Base-by-base conservation (phyloP, 441 rosid species). In the Macaranga tanarius region DNA sequence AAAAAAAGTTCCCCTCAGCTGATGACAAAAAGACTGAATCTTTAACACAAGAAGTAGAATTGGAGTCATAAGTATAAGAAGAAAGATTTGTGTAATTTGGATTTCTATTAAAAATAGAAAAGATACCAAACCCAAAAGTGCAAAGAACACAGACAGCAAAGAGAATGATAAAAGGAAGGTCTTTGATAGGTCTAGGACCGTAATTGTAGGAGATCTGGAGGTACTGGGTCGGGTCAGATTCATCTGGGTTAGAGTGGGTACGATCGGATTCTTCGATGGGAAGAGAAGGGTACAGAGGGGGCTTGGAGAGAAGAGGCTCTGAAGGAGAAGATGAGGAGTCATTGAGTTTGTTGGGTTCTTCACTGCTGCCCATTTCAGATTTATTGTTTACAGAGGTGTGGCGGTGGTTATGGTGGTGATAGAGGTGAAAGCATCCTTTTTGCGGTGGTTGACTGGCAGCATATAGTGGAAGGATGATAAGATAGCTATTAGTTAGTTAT, bases 141-240 rank as follows among this genome's bases (percentile, higher is more conserved):
- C 76, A 75, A 71, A 88, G 45, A 63, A 84, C 85, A 50, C 81
- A 72, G 72, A 90, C 79, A 67, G 75, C 58, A 77, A 87, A 91
- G 80, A 91, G 82, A 80, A 90, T 34, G 34, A 91, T 84, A 73
- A 89, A 88, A 45, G 93, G 79, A 52, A 90, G 65, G 84, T 93
- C 96, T 70, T 86, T 89, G 91, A 90, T 87, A 67, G 88, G 79
- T 70, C 97, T 81, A 4, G 90, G 92, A 2, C 90, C 93, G 55
- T 79, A 81, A 54, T 84, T 90, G 85, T 81, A 92, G 23, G 92
- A 81, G 96, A 93, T 92, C 90, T 92, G 97, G 71, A 90, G 88
- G 80, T 74, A 92, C 74, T 90, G 96, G 67, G 81, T 84, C 16
- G 87, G 85, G 88, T 93, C 96, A n/a, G 89, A 63, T 8, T 84